phyloP scores from a whole-genome alignment of 2,329 filamentous ascomycete genomes.

The Tolypocladium endophyticum region DNA sequence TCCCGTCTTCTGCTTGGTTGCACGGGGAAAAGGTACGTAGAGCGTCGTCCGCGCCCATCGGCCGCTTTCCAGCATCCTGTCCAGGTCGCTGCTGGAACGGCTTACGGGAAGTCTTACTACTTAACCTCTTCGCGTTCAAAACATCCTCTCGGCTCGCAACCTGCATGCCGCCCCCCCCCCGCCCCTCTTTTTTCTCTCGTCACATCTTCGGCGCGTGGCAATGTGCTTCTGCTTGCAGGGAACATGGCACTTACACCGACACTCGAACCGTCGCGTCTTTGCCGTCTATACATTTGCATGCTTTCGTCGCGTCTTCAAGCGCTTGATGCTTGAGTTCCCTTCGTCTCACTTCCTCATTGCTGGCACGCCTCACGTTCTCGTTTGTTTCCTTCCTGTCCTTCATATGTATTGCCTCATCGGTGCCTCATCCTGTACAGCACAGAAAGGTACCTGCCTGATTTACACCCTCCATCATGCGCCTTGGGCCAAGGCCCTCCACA shows the following conservation, averaged over 20 bases:
- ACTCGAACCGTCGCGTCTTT: neutral
- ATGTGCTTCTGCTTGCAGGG: neutral
- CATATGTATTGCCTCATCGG: neutral
- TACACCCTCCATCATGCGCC: slow-evolving; percentile 7
- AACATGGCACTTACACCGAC: slow-evolving; percentile 13
- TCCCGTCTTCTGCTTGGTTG: neutral
- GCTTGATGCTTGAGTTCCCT: slow-evolving; percentile 3
- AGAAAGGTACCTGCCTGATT: slow-evolving; percentile 11
- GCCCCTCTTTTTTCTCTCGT: slow-evolving; percentile 3
- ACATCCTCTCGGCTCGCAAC: slow-evolving; percentile 3
- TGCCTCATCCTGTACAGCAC: neutral
- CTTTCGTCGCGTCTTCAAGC: neutral
- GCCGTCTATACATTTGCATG: neutral
- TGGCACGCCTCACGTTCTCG: too few relatives aligned
- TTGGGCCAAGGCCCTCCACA: slow-evolving; percentile 2
- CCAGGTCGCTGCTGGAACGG: slow-evolving; percentile 1
- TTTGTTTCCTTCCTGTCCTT: neutral
- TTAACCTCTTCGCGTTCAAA: neutral
- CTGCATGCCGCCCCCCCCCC: slow-evolving; percentile 2
- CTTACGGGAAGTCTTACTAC: neutral
- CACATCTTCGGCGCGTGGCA: neutral
- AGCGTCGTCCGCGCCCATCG: neutral
- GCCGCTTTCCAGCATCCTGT: slow-evolving; percentile 2
- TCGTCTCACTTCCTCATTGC: neutral
- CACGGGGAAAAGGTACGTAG: slow-evolving; percentile 2